A percentile compares a stretch with the other conserved stretches of the same genome.
phyloP scores from a whole-genome alignment of 2,329 filamentous ascomycete genomes.

The Basipetospora sp. region DNA sequence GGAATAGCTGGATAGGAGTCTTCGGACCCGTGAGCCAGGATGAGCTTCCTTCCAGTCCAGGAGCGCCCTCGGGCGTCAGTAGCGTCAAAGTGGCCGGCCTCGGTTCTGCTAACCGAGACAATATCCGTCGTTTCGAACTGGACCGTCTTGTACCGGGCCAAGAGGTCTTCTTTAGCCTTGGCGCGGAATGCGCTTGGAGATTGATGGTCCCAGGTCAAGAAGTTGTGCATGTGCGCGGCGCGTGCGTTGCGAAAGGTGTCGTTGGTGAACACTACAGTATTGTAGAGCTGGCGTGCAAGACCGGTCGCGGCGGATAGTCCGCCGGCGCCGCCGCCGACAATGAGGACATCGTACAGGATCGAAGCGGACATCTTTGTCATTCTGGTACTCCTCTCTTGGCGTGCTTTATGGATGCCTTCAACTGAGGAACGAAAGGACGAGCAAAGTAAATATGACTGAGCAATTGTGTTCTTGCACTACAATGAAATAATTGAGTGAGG shows the following conservation, averaged over 20 bases:
- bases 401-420: too few species aligned
- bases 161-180: constrained; percentile 20
- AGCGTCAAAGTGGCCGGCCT: constrained; percentile 19
- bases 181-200: constrained; percentile 20
- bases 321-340: constrained; percentile 38
- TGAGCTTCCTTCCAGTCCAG: constrained; percentile 36
- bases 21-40: constrained; percentile 37
- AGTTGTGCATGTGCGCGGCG: constrained; percentile 33
- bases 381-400: too few species aligned
- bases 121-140: constrained; percentile 18
- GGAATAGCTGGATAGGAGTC: constrained; percentile 36
- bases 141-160: constrained; percentile 20
- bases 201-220: constrained; percentile 24
- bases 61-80: constrained; percentile 25
- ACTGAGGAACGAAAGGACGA: too few species aligned
- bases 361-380: constrained; percentile 11
- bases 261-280: constrained; percentile 34
- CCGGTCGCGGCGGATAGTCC: constrained; percentile 32
- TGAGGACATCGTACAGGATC: constrained; percentile 33
- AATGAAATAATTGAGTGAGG: too few species aligned
- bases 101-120: constrained; percentile 15
- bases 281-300: constrained; percentile 34
- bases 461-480: too few species aligned
- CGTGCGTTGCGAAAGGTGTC: constrained; percentile 34
- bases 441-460: too few species aligned